Conservation (phyloP, 176 grass and related monocot genomes). For the Pontederia crassipes region DNA sequence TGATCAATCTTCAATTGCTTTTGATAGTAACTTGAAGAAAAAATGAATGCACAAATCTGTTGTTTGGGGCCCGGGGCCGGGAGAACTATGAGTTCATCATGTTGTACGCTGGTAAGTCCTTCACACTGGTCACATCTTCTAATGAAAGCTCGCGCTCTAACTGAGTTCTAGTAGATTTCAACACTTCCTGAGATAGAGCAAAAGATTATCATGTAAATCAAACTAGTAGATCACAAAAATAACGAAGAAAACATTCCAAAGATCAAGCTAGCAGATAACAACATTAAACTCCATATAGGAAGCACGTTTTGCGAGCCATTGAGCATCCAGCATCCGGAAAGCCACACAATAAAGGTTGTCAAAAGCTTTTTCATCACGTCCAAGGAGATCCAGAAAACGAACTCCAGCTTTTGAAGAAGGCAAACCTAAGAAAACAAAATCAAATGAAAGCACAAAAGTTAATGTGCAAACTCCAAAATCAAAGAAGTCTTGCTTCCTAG, state of each 20-base stretch:
- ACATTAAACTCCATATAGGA: slow-evolving; percentile 99
- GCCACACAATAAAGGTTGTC: slow-evolving; percentile 84
- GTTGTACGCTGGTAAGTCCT: slow-evolving; percentile 77
- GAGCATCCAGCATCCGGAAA: slow-evolving; percentile 78
- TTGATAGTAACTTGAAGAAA: too few relatives aligned
- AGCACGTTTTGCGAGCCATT: slow-evolving; percentile 79
- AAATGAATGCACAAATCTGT: too few relatives aligned
- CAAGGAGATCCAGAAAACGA: slow-evolving; percentile 68
- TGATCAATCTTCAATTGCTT: too few relatives aligned
- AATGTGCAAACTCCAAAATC: neutral
- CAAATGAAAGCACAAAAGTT: neutral
- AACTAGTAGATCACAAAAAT: neutral
- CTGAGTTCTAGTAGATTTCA: slow-evolving; percentile 82
- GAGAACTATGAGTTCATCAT: slow-evolving; percentile 29
- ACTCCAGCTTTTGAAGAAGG: slow-evolving; percentile 62
- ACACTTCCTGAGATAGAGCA: slow-evolving; percentile 50
- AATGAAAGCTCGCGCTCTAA: slow-evolving; percentile 65
- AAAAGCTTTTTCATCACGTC: slow-evolving; percentile 62
- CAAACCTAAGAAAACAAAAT: slow-evolving; percentile 24
- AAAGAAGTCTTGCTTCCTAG: neutral
- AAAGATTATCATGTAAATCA: slow-evolving; percentile 1
- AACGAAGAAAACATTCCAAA: neutral
- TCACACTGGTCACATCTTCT: slow-evolving; percentile 51
- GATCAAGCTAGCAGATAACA: slow-evolving; percentile 6
- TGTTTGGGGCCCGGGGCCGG: too few relatives aligned